Base-by-base conservation (phyloP, 1,284 basidiomycete species). In the Spongiforma sp. region DNA sequence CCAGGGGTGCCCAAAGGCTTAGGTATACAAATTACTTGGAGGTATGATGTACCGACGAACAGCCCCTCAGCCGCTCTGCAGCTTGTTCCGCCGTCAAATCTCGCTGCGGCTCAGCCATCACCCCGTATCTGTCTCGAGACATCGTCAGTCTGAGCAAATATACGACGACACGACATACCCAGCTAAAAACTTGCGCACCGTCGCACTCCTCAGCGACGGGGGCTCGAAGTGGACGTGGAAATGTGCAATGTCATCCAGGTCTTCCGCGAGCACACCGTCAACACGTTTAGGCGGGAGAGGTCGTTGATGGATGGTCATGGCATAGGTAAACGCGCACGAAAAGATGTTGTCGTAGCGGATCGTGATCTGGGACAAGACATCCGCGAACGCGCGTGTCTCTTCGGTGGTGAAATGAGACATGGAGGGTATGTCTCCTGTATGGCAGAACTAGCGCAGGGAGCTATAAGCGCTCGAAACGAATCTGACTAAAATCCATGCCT, bases 1-100 rank as follows among this genome's bases (percentile, higher is more conserved):
- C n/a, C n/a, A n/a, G n/a, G n/a, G n/a, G n/a, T n/a, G n/a, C n/a
- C n/a, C n/a, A n/a, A n/a, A n/a, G n/a, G n/a, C n/a, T n/a, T n/a
- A n/a, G n/a, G n/a, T n/a, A n/a, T n/a, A n/a, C n/a, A n/a, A n/a
- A n/a, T n/a, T n/a, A n/a, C n/a, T n/a, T n/a, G n/a, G n/a, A n/a
- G n/a, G n/a, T n/a, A n/a, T 88, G 90, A 73, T 90, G 88, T 48
- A 82, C 78, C 32, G 83, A 80, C 19, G 81, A 73, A 59, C 83
- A 81, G 3, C 71, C 83, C 34, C 89, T 80, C 61, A 98, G 79
- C 43, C 85, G 82, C 66, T 79, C 74, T 0, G 95, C 95, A 10
- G 95, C 95, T 76, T 95, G 93, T 75, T 98, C 96, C 0, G 95
- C 87, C 0, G 95, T 96, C 43, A 98, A 81, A 75, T 98, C 96